Conservation (phyloP, 805 yeast species). For the Alloascoidea africana region DNA sequence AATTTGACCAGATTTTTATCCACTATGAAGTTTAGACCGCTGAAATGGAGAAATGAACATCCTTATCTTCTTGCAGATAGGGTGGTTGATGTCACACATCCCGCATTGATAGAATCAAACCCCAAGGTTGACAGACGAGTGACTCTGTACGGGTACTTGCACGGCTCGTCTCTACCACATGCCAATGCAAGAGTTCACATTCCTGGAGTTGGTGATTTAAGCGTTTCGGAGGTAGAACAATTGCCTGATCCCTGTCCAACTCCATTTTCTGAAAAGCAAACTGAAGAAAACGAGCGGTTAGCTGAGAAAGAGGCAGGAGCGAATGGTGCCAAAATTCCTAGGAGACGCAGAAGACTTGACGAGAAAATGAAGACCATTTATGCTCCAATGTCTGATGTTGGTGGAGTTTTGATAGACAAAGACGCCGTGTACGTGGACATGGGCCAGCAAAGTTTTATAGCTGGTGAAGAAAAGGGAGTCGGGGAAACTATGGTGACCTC, state of each 20-base stretch:
- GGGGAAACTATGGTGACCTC: slow-evolving; percentile 80
- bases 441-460: slow-evolving; percentile 37
- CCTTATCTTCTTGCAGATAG: slow-evolving; percentile 88
- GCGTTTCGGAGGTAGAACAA: slow-evolving; percentile 64
- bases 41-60: slow-evolving; percentile 98
- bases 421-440: slow-evolving; percentile 94
- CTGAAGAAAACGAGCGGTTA: slow-evolving; percentile 59
- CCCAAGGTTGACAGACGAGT: slow-evolving; percentile 79
- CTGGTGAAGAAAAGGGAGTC: slow-evolving; percentile 57
- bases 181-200: slow-evolving; percentile 69
- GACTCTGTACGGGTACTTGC: slow-evolving; percentile 87
- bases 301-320: slow-evolving; percentile 40
- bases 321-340: slow-evolving; percentile 32
- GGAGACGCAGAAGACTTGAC: slow-evolving; percentile 78
- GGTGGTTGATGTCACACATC: slow-evolving; percentile 88
- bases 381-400: slow-evolving; percentile 99
- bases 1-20: slow-evolving; percentile 85
- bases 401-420: slow-evolving; percentile 91
- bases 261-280: slow-evolving; percentile 75
- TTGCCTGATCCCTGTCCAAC: slow-evolving; percentile 99
- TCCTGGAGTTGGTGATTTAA: slow-evolving; percentile 90
- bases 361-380: slow-evolving; percentile 89
- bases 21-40: slow-evolving; percentile 97
- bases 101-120: slow-evolving; percentile 60
- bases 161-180: slow-evolving; percentile 75